Evolutionary conservation across 306 rosid genomes (phyloP), one percentile per base, ranked within the genome.

Genomic region (Sphenostylis stenocarpa): DNA sequence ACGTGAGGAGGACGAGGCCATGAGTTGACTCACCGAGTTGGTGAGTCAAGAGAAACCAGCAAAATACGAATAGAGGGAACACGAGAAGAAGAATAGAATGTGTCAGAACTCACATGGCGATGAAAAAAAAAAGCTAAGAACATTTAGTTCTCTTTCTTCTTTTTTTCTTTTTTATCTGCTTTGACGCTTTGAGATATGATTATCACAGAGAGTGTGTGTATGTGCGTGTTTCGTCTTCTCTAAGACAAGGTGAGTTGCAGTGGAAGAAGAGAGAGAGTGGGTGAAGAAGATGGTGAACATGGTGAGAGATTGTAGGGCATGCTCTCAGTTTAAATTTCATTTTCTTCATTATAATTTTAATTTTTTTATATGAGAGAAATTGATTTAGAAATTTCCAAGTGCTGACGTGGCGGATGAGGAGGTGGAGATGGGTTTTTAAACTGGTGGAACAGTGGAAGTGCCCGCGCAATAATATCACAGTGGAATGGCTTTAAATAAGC

Each of bases 21-120:
- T 48, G 84, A 78, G 82, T 81, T 61, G 77, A 85, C 87, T 85
- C 88, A 61, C 64, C 74, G 82, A 84, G 81, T 52, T 68, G 78
- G 81, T 79, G 87, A 90, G 81, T 86, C 87, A 83, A 76, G 61
- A 1, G 28, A 38, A 26, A 51, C 16, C 70, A 51, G 52, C 77
- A 19, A 67, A 26, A 69, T 61, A 65, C 33, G 75, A 55, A 70
- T 72, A 65, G 58, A 13, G 70, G 17, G n/a, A 74, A 72, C 74
- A 80, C 60, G 67, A 28, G 44, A 34, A 80, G 70, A 73, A 34
- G 43, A 74, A 69, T 81, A 81, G 85, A 80, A 73, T 85, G 87
- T 89, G 97, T 87, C 94, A 91, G 99, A 92, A 80, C 81, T 86
- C 96, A 91, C 98, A 87, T 92, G 99, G 87, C 20, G 60, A 55